Percentiles rank a stretch among this genome's conserved stretches.
Evolutionary conservation across 2,329 filamentous ascomycete genomes (phyloP).

Genomic region (Dothistroma septosporum): DNA sequence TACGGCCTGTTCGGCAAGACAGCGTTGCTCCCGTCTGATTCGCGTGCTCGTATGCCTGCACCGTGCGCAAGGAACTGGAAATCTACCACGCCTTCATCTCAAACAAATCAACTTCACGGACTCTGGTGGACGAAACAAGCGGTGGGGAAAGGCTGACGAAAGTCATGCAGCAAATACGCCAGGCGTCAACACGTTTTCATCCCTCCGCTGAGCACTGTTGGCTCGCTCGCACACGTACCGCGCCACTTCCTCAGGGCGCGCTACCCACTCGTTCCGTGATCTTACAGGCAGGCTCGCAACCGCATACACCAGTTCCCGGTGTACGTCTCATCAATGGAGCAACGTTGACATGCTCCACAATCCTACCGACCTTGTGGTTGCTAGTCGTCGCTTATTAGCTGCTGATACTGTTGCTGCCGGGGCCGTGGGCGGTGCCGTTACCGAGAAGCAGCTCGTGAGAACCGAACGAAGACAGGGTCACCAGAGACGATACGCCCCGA

Average conservation of each 20-base stretch:
- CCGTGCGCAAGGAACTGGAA: slow-evolving; percentile 4
- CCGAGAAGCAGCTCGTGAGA: slow-evolving; percentile 16
- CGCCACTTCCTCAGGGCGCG: background rate
- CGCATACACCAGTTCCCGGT: background rate
- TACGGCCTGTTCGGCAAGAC: background rate
- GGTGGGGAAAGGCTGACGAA: background rate
- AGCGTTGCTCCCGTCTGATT: slow-evolving; percentile 7
- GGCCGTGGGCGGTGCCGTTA: background rate
- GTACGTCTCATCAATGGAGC: slow-evolving; percentile 3
- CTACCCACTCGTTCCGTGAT: background rate
- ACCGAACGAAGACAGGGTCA: slow-evolving; percentile 21
- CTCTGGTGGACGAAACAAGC: too few relatives aligned
- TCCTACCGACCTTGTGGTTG: slow-evolving; percentile 15
- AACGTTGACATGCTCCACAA: slow-evolving; percentile 2
- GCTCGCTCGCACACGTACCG: slow-evolving; percentile 19
- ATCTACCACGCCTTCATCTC: background rate
- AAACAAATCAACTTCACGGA: background rate
- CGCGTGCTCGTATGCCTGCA: slow-evolving; percentile 9
- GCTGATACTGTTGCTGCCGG: background rate
- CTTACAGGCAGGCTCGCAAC: background rate
- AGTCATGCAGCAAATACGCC: background rate
- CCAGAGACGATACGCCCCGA: slow-evolving; percentile 23
- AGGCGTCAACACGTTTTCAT: slow-evolving; percentile 16
- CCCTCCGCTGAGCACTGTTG: slow-evolving; percentile 12
- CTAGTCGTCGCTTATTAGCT: slow-evolving; percentile 11